These are phyloP conservation scores for Quercus ilex DNA, from an alignment of 306 rosid genomes.

Conservation along the genomic window DNA sequence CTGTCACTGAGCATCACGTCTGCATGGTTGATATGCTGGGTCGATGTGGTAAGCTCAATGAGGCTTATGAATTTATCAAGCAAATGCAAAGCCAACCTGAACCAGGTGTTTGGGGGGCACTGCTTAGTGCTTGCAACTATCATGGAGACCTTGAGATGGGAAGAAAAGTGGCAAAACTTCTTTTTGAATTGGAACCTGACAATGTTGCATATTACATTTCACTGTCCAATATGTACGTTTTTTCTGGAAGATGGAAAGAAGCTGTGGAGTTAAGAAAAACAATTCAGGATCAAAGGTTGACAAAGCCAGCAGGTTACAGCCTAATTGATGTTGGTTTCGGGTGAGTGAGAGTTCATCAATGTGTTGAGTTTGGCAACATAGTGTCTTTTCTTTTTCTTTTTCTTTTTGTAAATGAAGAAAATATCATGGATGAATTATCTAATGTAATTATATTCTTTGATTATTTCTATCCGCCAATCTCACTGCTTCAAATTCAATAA, in stretches of 20 bases:
- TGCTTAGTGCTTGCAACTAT: constrained; percentile 52
- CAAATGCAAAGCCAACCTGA: constrained; percentile 20
- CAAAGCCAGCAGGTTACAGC: constrained; percentile 45
- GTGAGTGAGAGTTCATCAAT: constrained; percentile 6
- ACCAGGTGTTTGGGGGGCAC: constrained; percentile 59
- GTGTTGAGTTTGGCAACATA: no score
- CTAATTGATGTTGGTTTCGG: constrained; percentile 39
- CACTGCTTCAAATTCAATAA: background rate
- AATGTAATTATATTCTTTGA: background rate
- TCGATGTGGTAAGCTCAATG: constrained; percentile 43
- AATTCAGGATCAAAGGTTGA: constrained; percentile 31
- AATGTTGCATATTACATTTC: constrained; percentile 61
- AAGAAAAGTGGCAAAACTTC: constrained; percentile 38
- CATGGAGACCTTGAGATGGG: constrained; percentile 60
- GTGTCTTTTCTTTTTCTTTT: background rate
- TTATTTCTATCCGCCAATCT: background rate
- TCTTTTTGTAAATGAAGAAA: background rate
- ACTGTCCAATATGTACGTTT: constrained; percentile 58
- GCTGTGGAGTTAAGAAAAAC: constrained; percentile 41
- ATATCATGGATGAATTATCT: background rate
- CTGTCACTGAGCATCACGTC: constrained; percentile 53
- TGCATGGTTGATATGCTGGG: constrained; percentile 54
- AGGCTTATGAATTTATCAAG: constrained; percentile 43
- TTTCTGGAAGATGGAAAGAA: constrained; percentile 63
- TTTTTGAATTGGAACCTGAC: constrained; percentile 48